Evolutionary conservation across 2,329 filamentous ascomycete genomes (phyloP).

Genomic region (Drechslerella dactyloides): DNA sequence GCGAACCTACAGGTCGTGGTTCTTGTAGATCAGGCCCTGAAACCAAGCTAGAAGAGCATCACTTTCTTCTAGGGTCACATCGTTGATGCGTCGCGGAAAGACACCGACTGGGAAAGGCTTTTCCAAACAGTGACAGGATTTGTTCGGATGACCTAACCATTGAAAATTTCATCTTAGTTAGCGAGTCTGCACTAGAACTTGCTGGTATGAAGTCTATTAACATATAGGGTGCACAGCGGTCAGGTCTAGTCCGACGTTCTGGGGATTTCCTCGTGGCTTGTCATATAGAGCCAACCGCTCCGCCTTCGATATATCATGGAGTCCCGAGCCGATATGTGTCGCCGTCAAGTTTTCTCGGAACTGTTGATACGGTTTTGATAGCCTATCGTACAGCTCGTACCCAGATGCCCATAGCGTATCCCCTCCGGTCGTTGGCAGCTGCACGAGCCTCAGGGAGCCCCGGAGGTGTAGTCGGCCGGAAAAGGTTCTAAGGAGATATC

Average conservation of each 20-base stretch:
- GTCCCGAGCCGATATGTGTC: conserved; percentile 63
- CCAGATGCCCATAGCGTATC: conserved; percentile 72
- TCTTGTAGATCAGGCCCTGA: conserved; percentile 62
- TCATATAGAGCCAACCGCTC: conserved; percentile 58
- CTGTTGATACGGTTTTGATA: conserved; percentile 65
- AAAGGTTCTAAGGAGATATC: conserved; percentile 71
- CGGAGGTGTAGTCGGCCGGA: conserved; percentile 70
- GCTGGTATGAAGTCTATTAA: neutral
- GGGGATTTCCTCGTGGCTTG: conserved; percentile 61
- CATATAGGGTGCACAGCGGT: conserved; percentile 64
- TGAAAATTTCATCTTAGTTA: neutral
- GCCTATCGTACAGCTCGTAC: conserved; percentile 71
- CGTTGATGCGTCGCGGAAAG: conserved; percentile 66
- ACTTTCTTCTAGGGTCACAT: conserved; percentile 64
- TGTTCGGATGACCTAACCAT: conserved; percentile 60
- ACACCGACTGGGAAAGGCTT: conserved; percentile 63
- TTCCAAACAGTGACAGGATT: conserved; percentile 68
- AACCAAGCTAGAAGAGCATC: conserved; percentile 64
- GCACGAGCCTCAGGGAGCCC: conserved; percentile 66
- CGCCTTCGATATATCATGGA: conserved; percentile 63
- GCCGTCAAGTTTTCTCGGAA: conserved; percentile 68
- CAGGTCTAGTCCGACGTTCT: conserved; percentile 62
- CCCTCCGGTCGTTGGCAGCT: conserved; percentile 66
- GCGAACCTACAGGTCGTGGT: conserved; percentile 66
- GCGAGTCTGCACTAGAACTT: neutral